Conservation (phyloP, 305 asterid genomes). For the Fraxinus velutina region DNA sequence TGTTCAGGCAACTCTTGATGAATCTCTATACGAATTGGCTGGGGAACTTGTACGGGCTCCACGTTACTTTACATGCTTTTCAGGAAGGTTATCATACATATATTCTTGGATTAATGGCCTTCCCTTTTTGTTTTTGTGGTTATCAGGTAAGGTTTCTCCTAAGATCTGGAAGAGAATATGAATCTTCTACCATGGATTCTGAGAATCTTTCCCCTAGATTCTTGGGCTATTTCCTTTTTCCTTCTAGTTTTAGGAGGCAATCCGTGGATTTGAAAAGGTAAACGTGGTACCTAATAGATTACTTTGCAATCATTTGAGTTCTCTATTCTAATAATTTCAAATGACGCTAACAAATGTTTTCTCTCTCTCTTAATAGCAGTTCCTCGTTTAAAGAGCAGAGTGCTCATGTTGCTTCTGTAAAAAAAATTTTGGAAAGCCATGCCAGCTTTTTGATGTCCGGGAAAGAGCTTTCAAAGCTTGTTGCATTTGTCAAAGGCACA, state of each 20-base stretch:
- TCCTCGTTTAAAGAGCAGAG: conserved; percentile 82
- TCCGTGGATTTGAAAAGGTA: conserved; percentile 73
- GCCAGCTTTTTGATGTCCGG: conserved; percentile 98
- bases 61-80: conserved; percentile 17
- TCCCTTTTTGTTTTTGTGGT: conserved; percentile 10
- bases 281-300: conserved; percentile 12
- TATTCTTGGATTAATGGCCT: not conserved
- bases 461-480: conserved; percentile 95
- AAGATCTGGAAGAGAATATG: conserved; percentile 96
- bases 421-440: conserved; percentile 89
- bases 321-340: conserved; percentile 15
- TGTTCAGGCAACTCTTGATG: conserved; percentile 90
- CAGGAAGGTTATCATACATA: conserved; percentile 17
- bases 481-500: conserved; percentile 97
- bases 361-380: conserved; percentile 37
- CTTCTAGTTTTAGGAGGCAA: conserved; percentile 77
- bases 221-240: conserved; percentile 82
- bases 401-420: conserved; percentile 93
- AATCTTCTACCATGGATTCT: conserved; percentile 57
- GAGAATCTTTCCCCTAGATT: conserved; percentile 83
- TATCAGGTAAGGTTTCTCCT: conserved; percentile 89
- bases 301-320: conserved; percentile 18
- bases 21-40: conserved; percentile 88
- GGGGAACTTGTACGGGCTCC: conserved; percentile 86
- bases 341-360: conserved; percentile 13